phyloP scores from a whole-genome alignment of 139 green algal genomes.

The Picochlorum sp. region DNA sequence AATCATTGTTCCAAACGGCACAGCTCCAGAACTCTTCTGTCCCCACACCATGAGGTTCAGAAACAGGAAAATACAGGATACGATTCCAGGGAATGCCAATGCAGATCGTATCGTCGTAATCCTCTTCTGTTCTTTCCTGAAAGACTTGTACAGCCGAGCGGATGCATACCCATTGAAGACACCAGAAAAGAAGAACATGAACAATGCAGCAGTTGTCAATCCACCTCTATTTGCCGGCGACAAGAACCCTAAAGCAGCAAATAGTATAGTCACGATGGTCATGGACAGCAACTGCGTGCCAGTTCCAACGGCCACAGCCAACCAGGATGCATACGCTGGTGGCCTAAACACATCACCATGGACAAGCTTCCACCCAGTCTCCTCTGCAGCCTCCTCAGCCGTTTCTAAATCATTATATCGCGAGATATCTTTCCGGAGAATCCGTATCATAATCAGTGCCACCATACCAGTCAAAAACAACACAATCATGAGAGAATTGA shows the following conservation, averaged over 20 bases:
- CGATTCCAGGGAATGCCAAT: conserved; percentile 83
- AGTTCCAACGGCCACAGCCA: conserved; percentile 86
- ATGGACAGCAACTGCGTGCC: conserved; percentile 92
- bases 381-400: conserved; percentile 84
- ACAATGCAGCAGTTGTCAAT: conserved; percentile 91
- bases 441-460: conserved; percentile 98
- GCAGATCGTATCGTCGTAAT: conserved; percentile 85
- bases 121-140: conserved; percentile 63
- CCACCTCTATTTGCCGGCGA: conserved; percentile 95
- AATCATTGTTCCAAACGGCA: conserved; percentile 93
- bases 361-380: conserved; percentile 97
- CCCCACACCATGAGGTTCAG: conserved; percentile 94
- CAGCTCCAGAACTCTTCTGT: conserved; percentile 81
- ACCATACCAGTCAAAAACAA: conserved; percentile 98
- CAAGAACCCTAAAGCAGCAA: conserved; percentile 94
- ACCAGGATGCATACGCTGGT: conserved; percentile 52
- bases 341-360: conserved; percentile 98
- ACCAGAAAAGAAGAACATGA: conserved; percentile 98
- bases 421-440: conserved; percentile 87
- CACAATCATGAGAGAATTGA: conserved; percentile 99
- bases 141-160: conserved; percentile 84
- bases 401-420: conserved; percentile 96
- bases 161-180: conserved; percentile 88
- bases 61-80: conserved; percentile 85
- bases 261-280: conserved; percentile 87